These are phyloP conservation scores for Platanthera zijinensis DNA, from an alignment of 106 monocot genomes.

Conservation along the genomic window DNA sequence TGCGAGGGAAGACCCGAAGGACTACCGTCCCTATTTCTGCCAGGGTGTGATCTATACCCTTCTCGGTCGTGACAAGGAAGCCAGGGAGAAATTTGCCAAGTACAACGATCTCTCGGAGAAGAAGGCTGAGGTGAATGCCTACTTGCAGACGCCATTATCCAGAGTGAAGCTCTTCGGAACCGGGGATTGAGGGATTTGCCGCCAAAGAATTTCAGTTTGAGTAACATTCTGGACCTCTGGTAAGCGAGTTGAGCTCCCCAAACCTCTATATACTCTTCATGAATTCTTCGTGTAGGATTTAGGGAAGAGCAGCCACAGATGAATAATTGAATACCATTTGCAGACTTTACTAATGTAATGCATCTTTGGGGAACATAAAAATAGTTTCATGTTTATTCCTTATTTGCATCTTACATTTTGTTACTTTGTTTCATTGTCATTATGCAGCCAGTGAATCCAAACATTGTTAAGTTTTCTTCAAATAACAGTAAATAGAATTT, in stretches of 20 bases:
- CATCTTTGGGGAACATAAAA: background rate
- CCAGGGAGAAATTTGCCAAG: slow-evolving; percentile 56
- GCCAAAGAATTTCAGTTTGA: background rate
- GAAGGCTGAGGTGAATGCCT: slow-evolving; percentile 52
- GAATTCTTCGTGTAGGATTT: background rate
- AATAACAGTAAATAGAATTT: too few species aligned
- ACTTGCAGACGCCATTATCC: slow-evolving; percentile 52
- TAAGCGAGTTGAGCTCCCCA: background rate
- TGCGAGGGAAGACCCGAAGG: slow-evolving; percentile 52
- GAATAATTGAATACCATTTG: background rate
- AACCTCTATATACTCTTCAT: background rate
- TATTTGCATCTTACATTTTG: too few species aligned
- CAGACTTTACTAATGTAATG: background rate
- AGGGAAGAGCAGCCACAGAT: background rate
- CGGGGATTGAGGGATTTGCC: slow-evolving; percentile 15
- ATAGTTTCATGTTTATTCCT: background rate
- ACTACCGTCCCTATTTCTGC: slow-evolving; percentile 72
- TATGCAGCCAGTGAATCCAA: too few species aligned
- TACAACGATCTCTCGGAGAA: slow-evolving; percentile 46
- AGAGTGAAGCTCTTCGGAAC: slow-evolving; percentile 43
- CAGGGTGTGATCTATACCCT: slow-evolving; percentile 68
- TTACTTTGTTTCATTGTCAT: too few species aligned
- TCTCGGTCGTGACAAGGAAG: slow-evolving; percentile 51
- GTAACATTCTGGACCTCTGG: background rate
- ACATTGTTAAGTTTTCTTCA: too few species aligned